Evolutionary conservation across 768 basidiomycete genomes (phyloP).

Genomic region (Suillus bovinus): DNA sequence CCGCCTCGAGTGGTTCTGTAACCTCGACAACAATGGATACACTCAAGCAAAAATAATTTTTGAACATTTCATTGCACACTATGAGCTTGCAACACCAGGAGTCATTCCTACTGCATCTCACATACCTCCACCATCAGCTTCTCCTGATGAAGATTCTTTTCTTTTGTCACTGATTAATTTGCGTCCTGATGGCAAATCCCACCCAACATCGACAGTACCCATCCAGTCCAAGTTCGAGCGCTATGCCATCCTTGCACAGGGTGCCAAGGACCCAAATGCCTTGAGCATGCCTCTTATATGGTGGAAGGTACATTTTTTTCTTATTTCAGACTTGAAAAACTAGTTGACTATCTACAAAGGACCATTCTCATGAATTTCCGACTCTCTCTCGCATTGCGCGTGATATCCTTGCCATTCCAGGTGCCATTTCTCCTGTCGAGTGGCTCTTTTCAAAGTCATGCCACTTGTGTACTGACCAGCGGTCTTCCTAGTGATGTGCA

Average conservation of each 20-base stretch:
- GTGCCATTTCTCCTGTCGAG: slow-evolving; percentile 35
- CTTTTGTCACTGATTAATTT: no score
- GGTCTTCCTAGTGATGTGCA: no score
- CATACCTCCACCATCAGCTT: no score
- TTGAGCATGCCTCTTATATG: slow-evolving; percentile 21
- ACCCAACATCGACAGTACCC: no score
- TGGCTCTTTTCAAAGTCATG: slow-evolving; percentile 32
- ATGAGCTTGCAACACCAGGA: no score
- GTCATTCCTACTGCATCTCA: no score
- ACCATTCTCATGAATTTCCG: slow-evolving; percentile 25
- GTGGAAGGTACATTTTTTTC: slow-evolving; percentile 35
- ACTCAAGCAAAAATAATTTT: no score
- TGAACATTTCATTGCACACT: no score
- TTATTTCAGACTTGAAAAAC: no score
- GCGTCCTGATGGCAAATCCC: no score
- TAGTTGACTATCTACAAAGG: slow-evolving; percentile 12
- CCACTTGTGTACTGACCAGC: slow-evolving; percentile 30
- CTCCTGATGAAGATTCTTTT: no score
- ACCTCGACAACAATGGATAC: background rate
- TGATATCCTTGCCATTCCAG: slow-evolving; percentile 36
- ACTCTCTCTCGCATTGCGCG: slow-evolving; percentile 30
- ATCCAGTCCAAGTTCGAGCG: background rate
- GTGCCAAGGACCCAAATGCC: background rate
- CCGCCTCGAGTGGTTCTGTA: background rate
- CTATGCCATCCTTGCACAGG: background rate